phyloP scores from a whole-genome alignment of 441 rosid genomes.

The Aleurites moluccanus region DNA sequence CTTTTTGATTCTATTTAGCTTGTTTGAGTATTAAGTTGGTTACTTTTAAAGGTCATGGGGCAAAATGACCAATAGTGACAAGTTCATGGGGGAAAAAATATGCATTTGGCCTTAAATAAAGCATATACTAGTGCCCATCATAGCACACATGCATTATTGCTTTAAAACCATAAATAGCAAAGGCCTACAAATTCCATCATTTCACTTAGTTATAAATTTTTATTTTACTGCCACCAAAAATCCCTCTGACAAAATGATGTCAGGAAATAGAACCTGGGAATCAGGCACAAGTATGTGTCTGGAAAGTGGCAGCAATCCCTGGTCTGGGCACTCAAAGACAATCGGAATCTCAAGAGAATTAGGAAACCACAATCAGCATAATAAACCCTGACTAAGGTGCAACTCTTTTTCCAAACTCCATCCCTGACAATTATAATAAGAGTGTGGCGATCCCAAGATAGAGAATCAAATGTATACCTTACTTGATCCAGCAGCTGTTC shows the following conservation, averaged over 20 bases:
- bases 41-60: too few relatives aligned
- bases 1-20: too few relatives aligned
- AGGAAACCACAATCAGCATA: neutral
- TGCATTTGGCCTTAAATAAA: too few relatives aligned
- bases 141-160: neutral
- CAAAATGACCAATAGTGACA: too few relatives aligned
- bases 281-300: neutral
- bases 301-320: neutral
- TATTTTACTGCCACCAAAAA: slow-evolving; percentile 7
- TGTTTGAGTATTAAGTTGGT: too few relatives aligned
- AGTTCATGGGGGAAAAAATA: too few relatives aligned
- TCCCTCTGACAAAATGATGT: neutral
- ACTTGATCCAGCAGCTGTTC: slow-evolving; percentile 35
- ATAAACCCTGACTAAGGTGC: neutral
- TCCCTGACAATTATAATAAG: neutral
- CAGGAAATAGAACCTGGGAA: neutral
- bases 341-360: neutral
- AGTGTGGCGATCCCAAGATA: neutral
- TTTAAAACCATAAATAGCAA: neutral
- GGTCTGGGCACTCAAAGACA: neutral
- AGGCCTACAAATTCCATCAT: neutral
- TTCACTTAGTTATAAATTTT: neutral
- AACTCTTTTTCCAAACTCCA: neutral
- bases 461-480: slow-evolving; percentile 43
- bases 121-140: too few relatives aligned